phyloP scores from a whole-genome alignment of 2,329 filamentous ascomycete genomes.

The Xylogone sp. region DNA sequence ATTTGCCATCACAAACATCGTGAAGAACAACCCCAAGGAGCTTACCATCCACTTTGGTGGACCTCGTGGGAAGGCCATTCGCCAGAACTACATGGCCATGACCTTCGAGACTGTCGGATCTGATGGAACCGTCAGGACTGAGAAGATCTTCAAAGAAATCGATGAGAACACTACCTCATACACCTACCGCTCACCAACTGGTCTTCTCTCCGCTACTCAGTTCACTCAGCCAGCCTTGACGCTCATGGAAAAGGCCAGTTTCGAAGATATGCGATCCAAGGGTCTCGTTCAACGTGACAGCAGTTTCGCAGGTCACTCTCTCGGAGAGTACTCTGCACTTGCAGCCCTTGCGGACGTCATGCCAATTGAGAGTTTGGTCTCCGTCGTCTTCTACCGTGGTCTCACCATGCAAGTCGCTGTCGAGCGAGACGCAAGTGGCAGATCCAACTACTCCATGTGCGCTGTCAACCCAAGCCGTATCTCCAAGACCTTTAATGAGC shows the following conservation, averaged over 20 bases:
- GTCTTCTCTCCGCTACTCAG: conserved; percentile 92
- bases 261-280: conserved; percentile 98
- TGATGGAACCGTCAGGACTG: conserved; percentile 92
- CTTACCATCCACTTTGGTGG: conserved; percentile 98
- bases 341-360: conserved; percentile 96
- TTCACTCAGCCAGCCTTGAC: conserved; percentile 98
- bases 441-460: conserved; percentile 99
- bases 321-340: conserved; percentile 96
- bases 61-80: conserved; percentile 92
- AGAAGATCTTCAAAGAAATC: conserved; percentile 99
- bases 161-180: conserved; percentile 90
- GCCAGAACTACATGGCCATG: conserved; percentile 99
- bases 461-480: conserved; percentile 98
- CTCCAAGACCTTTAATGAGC: conserved; percentile 97
- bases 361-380: conserved; percentile 98
- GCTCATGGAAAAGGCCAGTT: conserved; percentile 99
- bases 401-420: conserved; percentile 99
- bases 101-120: conserved; percentile 96
- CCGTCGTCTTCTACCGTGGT: conserved; percentile 98
- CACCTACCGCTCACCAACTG: conserved; percentile 93
- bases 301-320: conserved; percentile 95
- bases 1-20: conserved; percentile 97
- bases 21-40: conserved; percentile 99
- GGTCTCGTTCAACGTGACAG: conserved; percentile 93
- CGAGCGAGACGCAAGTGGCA: conserved; percentile 86